Base-by-base conservation (phyloP, 2,329 filamentous ascomycete genomes). In the Aureobasidium lini region DNA sequence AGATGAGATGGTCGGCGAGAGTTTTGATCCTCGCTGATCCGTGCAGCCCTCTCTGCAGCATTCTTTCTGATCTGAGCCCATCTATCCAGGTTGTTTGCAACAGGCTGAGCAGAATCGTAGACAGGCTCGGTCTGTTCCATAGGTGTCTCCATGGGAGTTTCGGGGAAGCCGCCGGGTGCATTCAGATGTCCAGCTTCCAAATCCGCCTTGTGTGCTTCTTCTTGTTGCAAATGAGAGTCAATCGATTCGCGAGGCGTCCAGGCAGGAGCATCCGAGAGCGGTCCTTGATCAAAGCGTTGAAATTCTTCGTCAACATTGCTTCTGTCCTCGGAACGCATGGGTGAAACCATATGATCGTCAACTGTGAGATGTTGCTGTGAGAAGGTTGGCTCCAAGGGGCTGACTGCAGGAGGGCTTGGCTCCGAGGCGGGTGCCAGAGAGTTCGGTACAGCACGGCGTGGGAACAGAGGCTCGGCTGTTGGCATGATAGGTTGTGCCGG, bases 61-160 rank as follows among this genome's bases (percentile, higher is more conserved):
- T 96, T 96, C 79, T 92, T 93, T 65, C 92, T 85, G 65, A 97
- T 96, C 73, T 95, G 90, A 0, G 93, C 93, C 94, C 94, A 99
- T 58, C 93, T 86, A 70, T 96, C 92, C 64, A 88, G 49, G 18
- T 39, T 39, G 42, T 57, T 47, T 18, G 54, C 32, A 6, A 48
- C 43, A 7, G 53, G 53, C 32, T 57, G 53, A 18, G 37, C n/a
- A 43, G 50, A 18, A 5, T 36, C 29, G 4, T 56, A 56, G 18
- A 18, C 7, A 8, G 42, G 18, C 9, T 39, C 42, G 9, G 34
- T 13, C 11, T 23, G 29, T n/a, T 44, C 40, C 52, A 57, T 42
- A n/a, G 52, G 52, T n/a, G 52, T 46, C 3, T 53, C 48, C 47
- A 53, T 46, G 39, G 57, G 57, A 11, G 57, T 59, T 15, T 59